Evolutionary conservation across 83 land plant species (phyloP).

Genomic region (Thuja plicata): DNA sequence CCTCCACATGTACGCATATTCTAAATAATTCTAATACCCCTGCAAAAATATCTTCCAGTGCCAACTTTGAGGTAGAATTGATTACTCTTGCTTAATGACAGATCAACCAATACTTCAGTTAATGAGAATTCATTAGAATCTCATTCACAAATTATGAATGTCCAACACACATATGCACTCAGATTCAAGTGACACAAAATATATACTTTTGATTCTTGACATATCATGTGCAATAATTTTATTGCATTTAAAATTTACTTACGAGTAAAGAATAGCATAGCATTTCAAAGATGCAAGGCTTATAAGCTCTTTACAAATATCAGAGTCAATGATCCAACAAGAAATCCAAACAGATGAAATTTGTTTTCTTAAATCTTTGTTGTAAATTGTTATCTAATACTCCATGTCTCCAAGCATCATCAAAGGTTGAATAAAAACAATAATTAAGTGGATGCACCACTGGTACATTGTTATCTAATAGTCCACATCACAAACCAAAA

Average conservation of each 20-base stretch:
- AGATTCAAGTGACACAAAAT: neutral
- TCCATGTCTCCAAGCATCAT: neutral
- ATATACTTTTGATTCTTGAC: neutral
- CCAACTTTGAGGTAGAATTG: neutral
- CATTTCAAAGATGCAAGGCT: neutral
- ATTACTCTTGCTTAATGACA: neutral
- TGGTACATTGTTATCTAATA: too few species aligned
- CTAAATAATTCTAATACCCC: too few species aligned
- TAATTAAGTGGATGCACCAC: neutral
- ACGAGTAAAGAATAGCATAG: neutral
- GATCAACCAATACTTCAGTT: neutral
- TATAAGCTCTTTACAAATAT: neutral
- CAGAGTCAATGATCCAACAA: neutral
- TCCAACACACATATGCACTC: neutral
- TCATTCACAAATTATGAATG: neutral
- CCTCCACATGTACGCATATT: neutral
- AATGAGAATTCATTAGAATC: neutral
- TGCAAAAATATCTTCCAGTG: neutral
- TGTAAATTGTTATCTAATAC: neutral
- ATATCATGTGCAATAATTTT: neutral
- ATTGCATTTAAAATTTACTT: neutral
- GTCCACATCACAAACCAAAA: neutral
- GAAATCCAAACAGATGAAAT: neutral
- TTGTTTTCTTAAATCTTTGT: neutral
- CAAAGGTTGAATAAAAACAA: neutral